Conservation (phyloP, 1,284 basidiomycete genomes). For the Leccinum subrobustum region DNA sequence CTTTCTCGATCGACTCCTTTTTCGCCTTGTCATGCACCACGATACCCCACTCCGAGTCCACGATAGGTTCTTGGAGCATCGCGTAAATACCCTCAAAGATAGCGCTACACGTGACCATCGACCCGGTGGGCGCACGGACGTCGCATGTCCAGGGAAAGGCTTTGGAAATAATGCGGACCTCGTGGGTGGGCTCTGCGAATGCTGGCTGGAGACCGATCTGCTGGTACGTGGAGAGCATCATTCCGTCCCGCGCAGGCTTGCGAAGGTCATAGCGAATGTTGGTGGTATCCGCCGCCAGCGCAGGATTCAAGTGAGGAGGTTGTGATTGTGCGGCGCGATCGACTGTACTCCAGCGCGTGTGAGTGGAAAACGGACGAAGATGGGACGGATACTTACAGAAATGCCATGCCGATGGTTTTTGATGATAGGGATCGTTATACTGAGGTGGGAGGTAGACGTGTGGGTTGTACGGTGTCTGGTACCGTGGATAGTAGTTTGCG, state of each 20-base stretch:
- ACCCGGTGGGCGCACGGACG: slow-evolving; percentile 37
- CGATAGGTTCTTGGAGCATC: slow-evolving; percentile 49
- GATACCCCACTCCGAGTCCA: slow-evolving; percentile 62
- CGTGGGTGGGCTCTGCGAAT: slow-evolving; percentile 31
- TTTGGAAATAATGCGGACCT: slow-evolving; percentile 51
- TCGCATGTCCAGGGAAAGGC: slow-evolving; percentile 62
- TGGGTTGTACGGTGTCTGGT: slow-evolving; percentile 32
- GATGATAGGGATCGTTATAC: slow-evolving; percentile 15
- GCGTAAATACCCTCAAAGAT: slow-evolving; percentile 52
- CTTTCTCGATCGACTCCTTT: slow-evolving; percentile 37
- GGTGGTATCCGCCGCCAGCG: slow-evolving; percentile 51
- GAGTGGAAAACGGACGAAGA: neutral
- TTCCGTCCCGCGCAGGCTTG: slow-evolving; percentile 40
- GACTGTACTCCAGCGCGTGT: slow-evolving; percentile 9
- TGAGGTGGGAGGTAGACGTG: slow-evolving; percentile 30
- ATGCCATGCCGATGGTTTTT: slow-evolving; percentile 17
- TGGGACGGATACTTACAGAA: slow-evolving; percentile 13
- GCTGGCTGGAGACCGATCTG: slow-evolving; percentile 37
- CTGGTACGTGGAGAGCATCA: slow-evolving; percentile 43
- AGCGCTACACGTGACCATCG: slow-evolving; percentile 46
- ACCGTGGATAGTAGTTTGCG: slow-evolving; percentile 22
- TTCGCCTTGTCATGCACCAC: slow-evolving; percentile 42
- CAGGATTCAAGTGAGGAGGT: slow-evolving; percentile 46
- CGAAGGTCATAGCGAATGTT: slow-evolving; percentile 49
- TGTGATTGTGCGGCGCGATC: slow-evolving; percentile 25